phyloP scores from a whole-genome alignment of 1,284 basidiomycete genomes.

The Rhodotorula sp. region DNA sequence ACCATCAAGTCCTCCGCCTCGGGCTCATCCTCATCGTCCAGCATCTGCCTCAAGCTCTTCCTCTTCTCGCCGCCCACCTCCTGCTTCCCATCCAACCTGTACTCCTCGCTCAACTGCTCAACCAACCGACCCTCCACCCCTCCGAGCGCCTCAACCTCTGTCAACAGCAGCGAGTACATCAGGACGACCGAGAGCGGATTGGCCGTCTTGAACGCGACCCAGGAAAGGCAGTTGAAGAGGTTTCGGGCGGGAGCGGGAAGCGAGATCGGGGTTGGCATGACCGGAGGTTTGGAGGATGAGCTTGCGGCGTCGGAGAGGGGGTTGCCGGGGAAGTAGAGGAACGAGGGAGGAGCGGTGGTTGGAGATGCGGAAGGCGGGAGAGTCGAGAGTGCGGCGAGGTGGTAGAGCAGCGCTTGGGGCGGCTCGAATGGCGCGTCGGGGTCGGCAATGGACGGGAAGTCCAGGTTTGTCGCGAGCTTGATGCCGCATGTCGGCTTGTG shows the following conservation, averaged over 20 bases:
- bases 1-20: slow-evolving; percentile 17
- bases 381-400: slow-evolving; percentile 10
- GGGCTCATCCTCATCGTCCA: slow-evolving; percentile 25
- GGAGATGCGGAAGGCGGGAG: slow-evolving; percentile 8
- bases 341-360: slow-evolving; percentile 1
- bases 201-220: slow-evolving; percentile 2
- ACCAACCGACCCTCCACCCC: slow-evolving; percentile 16
- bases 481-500: slow-evolving; percentile 21
- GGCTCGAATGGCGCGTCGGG: slow-evolving; percentile 16
- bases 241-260: slow-evolving; percentile 7
- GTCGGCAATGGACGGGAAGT: not conserved
- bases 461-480: not conserved
- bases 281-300: not conserved
- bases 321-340: slow-evolving; percentile 19
- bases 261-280: slow-evolving; percentile 10
- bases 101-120: slow-evolving; percentile 30
- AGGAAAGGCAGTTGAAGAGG: slow-evolving; percentile 20
- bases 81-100: slow-evolving; percentile 3
- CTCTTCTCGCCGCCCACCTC: not conserved
- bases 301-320: not conserved
- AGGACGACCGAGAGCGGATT: slow-evolving; percentile 27
- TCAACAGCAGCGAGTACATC: slow-evolving; percentile 31
- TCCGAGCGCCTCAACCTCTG: slow-evolving; percentile 12
- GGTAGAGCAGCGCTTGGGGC: slow-evolving; percentile 2
- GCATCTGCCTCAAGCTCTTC: not conserved